Conservation (phyloP, 2,329 filamentous ascomycete genomes). For the Pezicula radicicola region DNA sequence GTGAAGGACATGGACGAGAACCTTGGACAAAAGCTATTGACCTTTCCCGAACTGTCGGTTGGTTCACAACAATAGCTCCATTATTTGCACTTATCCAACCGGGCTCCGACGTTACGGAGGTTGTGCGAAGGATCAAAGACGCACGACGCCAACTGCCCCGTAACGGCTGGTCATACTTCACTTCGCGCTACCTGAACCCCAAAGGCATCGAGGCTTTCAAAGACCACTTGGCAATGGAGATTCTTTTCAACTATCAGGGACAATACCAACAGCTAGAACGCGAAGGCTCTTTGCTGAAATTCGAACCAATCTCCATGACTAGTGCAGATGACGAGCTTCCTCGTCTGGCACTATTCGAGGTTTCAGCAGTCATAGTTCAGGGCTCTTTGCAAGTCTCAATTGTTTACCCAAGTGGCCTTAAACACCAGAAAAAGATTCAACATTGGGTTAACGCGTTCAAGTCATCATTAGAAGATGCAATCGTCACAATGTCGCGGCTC, state of each 20-base stretch:
- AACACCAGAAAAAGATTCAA: conserved; percentile 10
- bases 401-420: conserved; percentile 12
- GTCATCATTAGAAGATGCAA: conserved; percentile 8
- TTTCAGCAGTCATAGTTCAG: conserved; percentile 12
- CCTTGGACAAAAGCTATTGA: no score
- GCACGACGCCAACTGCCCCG: conserved; percentile 27
- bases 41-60: no score
- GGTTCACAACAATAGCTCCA: no score
- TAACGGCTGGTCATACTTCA: conserved; percentile 37
- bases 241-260: conserved; percentile 48
- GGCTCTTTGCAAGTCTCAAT: conserved; percentile 14
- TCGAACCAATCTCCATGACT: not conserved
- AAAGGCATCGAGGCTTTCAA: conserved; percentile 27
- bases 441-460: conserved; percentile 8
- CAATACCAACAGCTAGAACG: conserved; percentile 42
- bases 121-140: conserved; percentile 31
- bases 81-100: no score
- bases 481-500: conserved; percentile 11
- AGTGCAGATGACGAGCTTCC: conserved; percentile 8
- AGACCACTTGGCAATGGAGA: conserved; percentile 37
- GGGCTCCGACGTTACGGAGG: conserved; percentile 3
- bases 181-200: conserved; percentile 28
- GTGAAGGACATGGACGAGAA: no score
- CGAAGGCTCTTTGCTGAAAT: conserved; percentile 28
- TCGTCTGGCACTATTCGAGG: conserved; percentile 14